Percentiles rank a stretch among this genome's conserved stretches.
phyloP scores from a whole-genome alignment of 2,329 filamentous ascomycete species.

The Penicillium psychrosexuale region DNA sequence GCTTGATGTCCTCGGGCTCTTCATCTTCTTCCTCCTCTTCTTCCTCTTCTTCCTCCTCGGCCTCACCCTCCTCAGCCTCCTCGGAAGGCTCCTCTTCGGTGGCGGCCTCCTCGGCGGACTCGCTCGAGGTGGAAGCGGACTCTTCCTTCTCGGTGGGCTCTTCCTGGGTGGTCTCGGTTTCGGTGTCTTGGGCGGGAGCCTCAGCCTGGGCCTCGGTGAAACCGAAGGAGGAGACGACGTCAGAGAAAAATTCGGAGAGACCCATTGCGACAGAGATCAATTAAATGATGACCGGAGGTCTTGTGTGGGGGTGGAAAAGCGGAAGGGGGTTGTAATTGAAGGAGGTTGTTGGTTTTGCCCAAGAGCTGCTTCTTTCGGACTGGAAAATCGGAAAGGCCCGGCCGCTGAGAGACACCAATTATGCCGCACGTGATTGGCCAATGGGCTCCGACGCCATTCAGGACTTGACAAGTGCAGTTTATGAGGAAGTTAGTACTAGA shows the following conservation, averaged over 20 bases:
- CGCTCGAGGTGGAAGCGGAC: slow-evolving; percentile 27
- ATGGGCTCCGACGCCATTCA: not conserved
- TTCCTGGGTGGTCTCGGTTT: slow-evolving; percentile 46
- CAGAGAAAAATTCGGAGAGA: slow-evolving; percentile 62
- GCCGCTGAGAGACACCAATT: slow-evolving; percentile 40
- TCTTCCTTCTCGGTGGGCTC: slow-evolving; percentile 41
- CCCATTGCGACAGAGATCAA: slow-evolving; percentile 52
- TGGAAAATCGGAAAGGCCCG: slow-evolving; percentile 44
- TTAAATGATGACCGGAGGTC: slow-evolving; percentile 31
- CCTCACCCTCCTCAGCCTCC: slow-evolving; percentile 52
- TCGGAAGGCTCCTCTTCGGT: slow-evolving; percentile 51
- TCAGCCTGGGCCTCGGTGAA: slow-evolving; percentile 60
- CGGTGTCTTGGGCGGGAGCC: slow-evolving; percentile 53
- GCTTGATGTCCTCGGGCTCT: slow-evolving; percentile 81
- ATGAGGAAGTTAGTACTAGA: not conserved
- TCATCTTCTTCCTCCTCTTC: slow-evolving; percentile 69
- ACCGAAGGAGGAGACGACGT: slow-evolving; percentile 64
- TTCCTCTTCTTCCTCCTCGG: slow-evolving; percentile 70
- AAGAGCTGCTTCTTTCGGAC: slow-evolving; percentile 32
- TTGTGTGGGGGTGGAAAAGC: slow-evolving; percentile 21
- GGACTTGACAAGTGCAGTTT: not conserved
- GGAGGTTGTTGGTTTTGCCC: slow-evolving; percentile 36
- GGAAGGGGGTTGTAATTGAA: slow-evolving; percentile 31
- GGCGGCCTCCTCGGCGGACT: slow-evolving; percentile 42
- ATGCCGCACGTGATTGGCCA: slow-evolving; percentile 42